phyloP scores from a whole-genome alignment of 2,329 filamentous ascomycete genomes.

The Aspergillus tubingensis region DNA sequence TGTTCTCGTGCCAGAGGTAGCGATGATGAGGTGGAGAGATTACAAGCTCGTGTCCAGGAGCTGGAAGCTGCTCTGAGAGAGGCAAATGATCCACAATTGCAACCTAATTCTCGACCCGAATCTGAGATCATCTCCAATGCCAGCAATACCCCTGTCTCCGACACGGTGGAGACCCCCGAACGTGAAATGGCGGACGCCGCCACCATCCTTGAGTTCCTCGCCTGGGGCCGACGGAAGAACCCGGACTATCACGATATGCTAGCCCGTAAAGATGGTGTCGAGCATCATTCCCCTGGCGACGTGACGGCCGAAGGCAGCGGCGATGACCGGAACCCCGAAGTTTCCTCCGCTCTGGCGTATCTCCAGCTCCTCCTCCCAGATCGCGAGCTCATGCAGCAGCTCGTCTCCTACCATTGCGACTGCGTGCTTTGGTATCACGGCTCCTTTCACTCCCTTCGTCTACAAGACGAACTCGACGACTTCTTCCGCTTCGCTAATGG shows the following conservation, averaged over 20 bases:
- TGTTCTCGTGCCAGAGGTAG: slow-evolving; percentile 11
- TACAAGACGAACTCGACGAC: slow-evolving; percentile 41
- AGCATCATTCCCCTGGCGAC: slow-evolving; percentile 28
- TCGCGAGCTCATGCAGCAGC: slow-evolving; percentile 18
- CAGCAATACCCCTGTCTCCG: not conserved
- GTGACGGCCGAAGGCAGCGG: slow-evolving; percentile 14
- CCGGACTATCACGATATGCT: slow-evolving; percentile 31
- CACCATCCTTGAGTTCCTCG: slow-evolving; percentile 52
- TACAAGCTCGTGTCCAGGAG: slow-evolving; percentile 30
- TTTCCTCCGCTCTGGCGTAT: slow-evolving; percentile 16
- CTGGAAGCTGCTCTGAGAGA: slow-evolving; percentile 27
- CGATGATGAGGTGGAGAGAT: slow-evolving; percentile 20
- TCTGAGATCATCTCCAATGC: not conserved
- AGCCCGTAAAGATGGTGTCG: slow-evolving; percentile 16
- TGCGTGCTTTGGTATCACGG: slow-evolving; percentile 45
- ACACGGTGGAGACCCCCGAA: slow-evolving; percentile 5
- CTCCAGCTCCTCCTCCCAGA: slow-evolving; percentile 42
- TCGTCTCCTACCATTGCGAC: slow-evolving; percentile 43
- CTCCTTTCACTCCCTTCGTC: slow-evolving; percentile 41
- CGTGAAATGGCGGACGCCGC: slow-evolving; percentile 43
- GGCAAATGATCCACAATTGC: slow-evolving; percentile 11
- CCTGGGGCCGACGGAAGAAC: slow-evolving; percentile 52
- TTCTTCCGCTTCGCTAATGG: slow-evolving; percentile 30
- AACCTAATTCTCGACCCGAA: not conserved
- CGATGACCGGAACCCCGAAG: slow-evolving; percentile 8